A percentile compares a stretch with the other conserved stretches of the same genome.
Conservation (phyloP, 257 asterid genomes). For the Ilex aquifolium region DNA sequence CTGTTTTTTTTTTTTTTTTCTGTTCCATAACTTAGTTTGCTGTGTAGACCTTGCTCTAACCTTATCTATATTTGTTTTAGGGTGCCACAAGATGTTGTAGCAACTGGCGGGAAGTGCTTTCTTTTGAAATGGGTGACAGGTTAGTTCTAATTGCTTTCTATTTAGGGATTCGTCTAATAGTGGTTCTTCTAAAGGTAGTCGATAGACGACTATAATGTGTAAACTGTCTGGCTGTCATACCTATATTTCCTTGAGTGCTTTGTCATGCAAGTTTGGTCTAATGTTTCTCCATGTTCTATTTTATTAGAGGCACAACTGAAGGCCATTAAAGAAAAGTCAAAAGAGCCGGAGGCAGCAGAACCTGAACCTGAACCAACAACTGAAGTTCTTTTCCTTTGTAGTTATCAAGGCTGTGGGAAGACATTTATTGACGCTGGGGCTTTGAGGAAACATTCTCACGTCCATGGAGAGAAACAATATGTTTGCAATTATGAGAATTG, state of each 20-base stretch:
- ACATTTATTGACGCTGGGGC: constrained; percentile 96
- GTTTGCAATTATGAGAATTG: constrained; percentile 85
- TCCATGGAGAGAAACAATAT: constrained; percentile 97
- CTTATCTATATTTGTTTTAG: constrained; percentile 24
- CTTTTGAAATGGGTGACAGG: constrained; percentile 90
- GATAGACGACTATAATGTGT: neutral
- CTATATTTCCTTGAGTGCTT: no score
- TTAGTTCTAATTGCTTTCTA: constrained; percentile 26
- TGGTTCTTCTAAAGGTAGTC: neutral
- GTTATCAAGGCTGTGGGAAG: constrained; percentile 96
- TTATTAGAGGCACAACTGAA: constrained; percentile 60
- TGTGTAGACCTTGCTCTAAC: neutral
- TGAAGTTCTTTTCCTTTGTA: constrained; percentile 94
- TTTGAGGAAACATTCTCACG: constrained; percentile 94
- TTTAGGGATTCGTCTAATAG: neutral
- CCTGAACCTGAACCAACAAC: constrained; percentile 86
- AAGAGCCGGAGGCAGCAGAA: constrained; percentile 41
- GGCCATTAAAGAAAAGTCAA: constrained; percentile 54
- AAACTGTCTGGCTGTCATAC: no score
- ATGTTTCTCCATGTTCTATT: constrained; percentile 18
- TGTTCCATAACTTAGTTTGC: neutral
- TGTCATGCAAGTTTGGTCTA: neutral
- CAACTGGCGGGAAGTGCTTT: constrained; percentile 84
- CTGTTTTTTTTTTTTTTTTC: neutral
- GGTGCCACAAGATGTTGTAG: constrained; percentile 87